Conservation (phyloP, 1,284 basidiomycete genomes). For the Trichosporon faecale region DNA sequence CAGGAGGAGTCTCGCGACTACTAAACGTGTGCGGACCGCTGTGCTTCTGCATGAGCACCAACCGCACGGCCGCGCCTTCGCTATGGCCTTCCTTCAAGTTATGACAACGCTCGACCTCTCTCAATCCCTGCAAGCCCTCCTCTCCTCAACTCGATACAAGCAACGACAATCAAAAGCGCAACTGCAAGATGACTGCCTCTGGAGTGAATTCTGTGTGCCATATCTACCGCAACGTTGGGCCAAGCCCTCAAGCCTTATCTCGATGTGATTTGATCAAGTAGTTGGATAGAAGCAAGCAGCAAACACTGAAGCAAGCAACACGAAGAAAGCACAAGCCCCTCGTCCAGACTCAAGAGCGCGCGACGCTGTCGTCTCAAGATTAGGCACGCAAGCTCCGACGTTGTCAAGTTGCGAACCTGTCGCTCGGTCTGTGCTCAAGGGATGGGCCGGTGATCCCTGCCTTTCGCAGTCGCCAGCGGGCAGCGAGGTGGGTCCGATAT, state of each 20-base stretch:
- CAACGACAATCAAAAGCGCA: neutral
- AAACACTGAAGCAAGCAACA: slow-evolving; percentile 11
- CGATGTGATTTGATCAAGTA: slow-evolving; percentile 11
- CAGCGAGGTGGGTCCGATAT: no score
- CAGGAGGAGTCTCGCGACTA: slow-evolving; percentile 5
- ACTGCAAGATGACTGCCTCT: neutral
- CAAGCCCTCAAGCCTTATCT: slow-evolving; percentile 8
- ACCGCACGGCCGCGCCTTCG: neutral
- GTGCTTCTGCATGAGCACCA: neutral
- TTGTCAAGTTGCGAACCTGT: neutral
- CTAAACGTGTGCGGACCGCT: neutral
- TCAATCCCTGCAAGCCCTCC: neutral
- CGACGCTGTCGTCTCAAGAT: neutral
- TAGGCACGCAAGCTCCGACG: neutral
- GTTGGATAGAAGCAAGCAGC: slow-evolving; percentile 9
- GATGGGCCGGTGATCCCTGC: neutral
- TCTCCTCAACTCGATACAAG: neutral
- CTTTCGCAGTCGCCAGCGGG: neutral
- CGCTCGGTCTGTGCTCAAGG: neutral
- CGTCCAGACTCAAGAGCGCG: neutral
- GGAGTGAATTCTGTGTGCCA: slow-evolving; percentile 6
- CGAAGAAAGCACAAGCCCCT: slow-evolving; percentile 4
- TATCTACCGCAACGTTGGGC: slow-evolving; percentile 9
- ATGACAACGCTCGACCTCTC: neutral
- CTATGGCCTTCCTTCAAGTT: neutral